phyloP scores from a whole-genome alignment of 2,329 filamentous ascomycete genomes.

The Colletotrichum eleusines region DNA sequence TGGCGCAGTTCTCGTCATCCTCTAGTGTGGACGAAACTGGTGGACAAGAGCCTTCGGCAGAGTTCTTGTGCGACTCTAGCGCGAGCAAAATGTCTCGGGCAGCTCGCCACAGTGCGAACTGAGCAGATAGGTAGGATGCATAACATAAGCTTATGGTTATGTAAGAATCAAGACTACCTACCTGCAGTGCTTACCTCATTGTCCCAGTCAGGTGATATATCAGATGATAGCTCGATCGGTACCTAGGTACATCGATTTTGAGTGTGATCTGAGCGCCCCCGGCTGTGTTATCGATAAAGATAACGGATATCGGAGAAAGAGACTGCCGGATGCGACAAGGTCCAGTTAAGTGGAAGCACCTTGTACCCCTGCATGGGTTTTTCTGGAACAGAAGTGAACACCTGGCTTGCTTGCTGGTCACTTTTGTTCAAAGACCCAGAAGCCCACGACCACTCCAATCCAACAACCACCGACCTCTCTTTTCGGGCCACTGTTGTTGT shows the following conservation, averaged over 20 bases:
- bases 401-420: slow-evolving; percentile 42
- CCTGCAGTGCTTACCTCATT: not conserved
- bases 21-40: slow-evolving; percentile 28
- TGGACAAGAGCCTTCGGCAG: slow-evolving; percentile 34
- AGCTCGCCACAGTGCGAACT: slow-evolving; percentile 27
- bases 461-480: slow-evolving; percentile 9
- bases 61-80: slow-evolving; percentile 34
- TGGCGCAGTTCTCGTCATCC: slow-evolving; percentile 37
- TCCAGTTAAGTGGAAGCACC: slow-evolving; percentile 8
- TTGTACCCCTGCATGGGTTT: slow-evolving; percentile 36
- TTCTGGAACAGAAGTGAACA: slow-evolving; percentile 42
- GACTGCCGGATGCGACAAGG: slow-evolving; percentile 15
- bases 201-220: not conserved
- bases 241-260: not conserved
- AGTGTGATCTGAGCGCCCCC: slow-evolving; percentile 20
- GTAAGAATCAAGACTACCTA: not conserved
- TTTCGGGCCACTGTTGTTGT: slow-evolving; percentile 11
- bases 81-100: slow-evolving; percentile 38
- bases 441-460: slow-evolving; percentile 26
- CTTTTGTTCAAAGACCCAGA: slow-evolving; percentile 32
- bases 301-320: slow-evolving; percentile 39
- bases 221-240: not conserved
- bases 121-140: too few species aligned
- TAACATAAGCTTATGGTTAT: not conserved
- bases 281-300: slow-evolving; percentile 28